Evolutionary conservation across 2,329 filamentous ascomycete species (phyloP).

Genomic region (Colletotrichum higginsianum): DNA sequence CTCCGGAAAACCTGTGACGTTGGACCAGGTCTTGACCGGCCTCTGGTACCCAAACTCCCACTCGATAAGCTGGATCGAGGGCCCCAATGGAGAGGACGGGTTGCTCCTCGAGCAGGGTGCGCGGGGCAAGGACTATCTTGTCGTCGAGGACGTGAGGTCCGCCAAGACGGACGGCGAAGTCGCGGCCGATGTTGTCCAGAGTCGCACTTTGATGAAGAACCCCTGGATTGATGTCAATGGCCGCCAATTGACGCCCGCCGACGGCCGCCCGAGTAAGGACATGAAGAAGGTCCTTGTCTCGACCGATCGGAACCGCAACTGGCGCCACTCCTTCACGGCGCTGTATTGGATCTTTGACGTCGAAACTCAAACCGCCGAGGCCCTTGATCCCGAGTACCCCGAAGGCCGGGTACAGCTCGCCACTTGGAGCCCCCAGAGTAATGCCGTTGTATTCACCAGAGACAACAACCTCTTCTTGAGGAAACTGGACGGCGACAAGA

Average conservation of each 20-base stretch:
- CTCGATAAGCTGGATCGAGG: slow-evolving; percentile 82
- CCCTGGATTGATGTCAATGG: slow-evolving; percentile 73
- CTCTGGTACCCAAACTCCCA: slow-evolving; percentile 76
- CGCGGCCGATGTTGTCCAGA: slow-evolving; percentile 57
- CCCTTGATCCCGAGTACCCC: slow-evolving; percentile 79
- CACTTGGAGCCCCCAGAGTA: slow-evolving; percentile 88
- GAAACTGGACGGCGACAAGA: slow-evolving; percentile 65
- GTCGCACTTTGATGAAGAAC: slow-evolving; percentile 82
- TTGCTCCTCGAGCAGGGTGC: slow-evolving; percentile 82
- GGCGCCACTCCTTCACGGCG: slow-evolving; percentile 90
- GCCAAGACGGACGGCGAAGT: slow-evolving; percentile 48
- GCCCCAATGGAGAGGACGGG: slow-evolving; percentile 84
- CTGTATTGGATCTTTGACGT: slow-evolving; percentile 96
- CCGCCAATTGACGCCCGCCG: slow-evolving; percentile 68
- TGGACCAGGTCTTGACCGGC: slow-evolving; percentile 79
- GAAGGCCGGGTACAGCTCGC: slow-evolving; percentile 84
- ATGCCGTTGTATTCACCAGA: slow-evolving; percentile 90
- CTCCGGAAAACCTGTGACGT: slow-evolving; percentile 79
- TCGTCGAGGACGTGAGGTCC: slow-evolving; percentile 85
- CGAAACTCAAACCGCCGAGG: slow-evolving; percentile 80
- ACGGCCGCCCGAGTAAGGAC: slow-evolving; percentile 84
- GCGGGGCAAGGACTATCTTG: slow-evolving; percentile 79
- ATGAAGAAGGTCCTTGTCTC: slow-evolving; percentile 89
- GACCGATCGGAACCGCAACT: slow-evolving; percentile 81
- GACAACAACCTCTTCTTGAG: slow-evolving; percentile 93